Base-by-base conservation (phyloP, 352 stramenopile genomes). In the Peronospora destructor region DNA sequence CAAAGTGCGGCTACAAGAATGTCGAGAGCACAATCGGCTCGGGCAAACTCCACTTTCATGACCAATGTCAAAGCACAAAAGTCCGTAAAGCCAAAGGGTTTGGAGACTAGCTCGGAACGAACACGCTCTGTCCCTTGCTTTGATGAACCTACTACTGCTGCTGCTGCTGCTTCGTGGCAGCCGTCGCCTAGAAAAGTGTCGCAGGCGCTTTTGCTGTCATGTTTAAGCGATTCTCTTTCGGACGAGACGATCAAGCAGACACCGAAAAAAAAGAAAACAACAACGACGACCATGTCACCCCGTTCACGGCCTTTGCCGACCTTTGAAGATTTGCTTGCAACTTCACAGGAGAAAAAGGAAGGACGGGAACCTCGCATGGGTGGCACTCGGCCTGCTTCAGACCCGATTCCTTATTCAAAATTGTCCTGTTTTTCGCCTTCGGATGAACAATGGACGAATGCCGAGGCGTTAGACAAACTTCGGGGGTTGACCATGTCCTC, bases 261-360 rank as follows among this genome's bases (percentile, higher is more conserved):
- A 52, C 37, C 37, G 14, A 59, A 56, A 14, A 13, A 50, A 42
- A 5, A 40, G 35, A 37, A 49, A 16, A 19, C 40, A 7, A 17
- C 19, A 2, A 64, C 53, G 26, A 33, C 17, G n/a, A 34, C 30
- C 29, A 59, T 53, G 30, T 61, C 54, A 21, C 34, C 53, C 7
- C 59, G 44, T 4, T 56, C 54, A 2, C 54, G 40, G n/a, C 49
- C 44, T 16, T 9, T 47, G 23, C 19, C 55, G 12, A 54, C 34
- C 26, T 68, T 61, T 25, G 44, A 64, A 40, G 49, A 61, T 34
- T 36, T 60, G 23, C 32, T 55, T 3, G 43, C 59, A 14, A 19
- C 14, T 11, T 37, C 46, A 16, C 47, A 56, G 26, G 16, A 29
- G 13, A 45, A 17, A 35, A 30, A 42, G 10, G 48, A 62, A 42